Base-by-base conservation (phyloP, 257 asterid species). In the Leonotis leonurus region DNA sequence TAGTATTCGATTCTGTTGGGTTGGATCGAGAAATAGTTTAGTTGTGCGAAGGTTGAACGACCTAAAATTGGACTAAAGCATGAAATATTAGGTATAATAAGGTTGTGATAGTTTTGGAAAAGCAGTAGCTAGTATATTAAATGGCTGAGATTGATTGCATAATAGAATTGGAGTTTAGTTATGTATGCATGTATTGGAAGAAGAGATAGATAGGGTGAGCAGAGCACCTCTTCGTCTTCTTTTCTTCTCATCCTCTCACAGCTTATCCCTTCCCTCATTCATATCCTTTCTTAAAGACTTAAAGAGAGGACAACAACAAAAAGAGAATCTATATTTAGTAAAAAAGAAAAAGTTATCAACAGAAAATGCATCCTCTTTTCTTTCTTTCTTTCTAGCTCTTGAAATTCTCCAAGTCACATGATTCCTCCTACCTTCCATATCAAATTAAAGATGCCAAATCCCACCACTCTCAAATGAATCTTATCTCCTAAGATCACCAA, bases 181-280 rank as follows among this genome's bases (percentile, higher is more conserved):
- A 3, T 8, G 10, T 18, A 25, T 60, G 14, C 32, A 1, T 17
- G 17, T 36, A 35, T 41, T 39, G 63, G 75, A 73, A 63, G 73
- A 55, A 63, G 73, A 55, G 83, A 77, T 67, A 46, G 8, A 6
- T n/a, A 70, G 78, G 71, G 60, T 66, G 73, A 71, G 72, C 61
- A 67, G 76, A 69, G 78, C 68, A 78, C 76, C 73, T 50, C 70
- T 48, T 57, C 48, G 32, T 21, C 65, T 67, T 72, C 87, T 70
- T 80, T 78, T 49, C 75, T 70, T 80, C 86, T 80, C 90, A 68
- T 78, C 86, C 90, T 75, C 81, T 70, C 89, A 70, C 83, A 54
- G 73, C 93, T 84, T 77, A 84, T 86, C 95, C 81, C 1, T 55
- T 68, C 64, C 69, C 64, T 16, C 60, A 45, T 76, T 64, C 72